Evolutionary conservation across 805 yeast genomes (phyloP), one percentile per base, ranked within the genome.

Genomic region (Starmerella sp.): DNA sequence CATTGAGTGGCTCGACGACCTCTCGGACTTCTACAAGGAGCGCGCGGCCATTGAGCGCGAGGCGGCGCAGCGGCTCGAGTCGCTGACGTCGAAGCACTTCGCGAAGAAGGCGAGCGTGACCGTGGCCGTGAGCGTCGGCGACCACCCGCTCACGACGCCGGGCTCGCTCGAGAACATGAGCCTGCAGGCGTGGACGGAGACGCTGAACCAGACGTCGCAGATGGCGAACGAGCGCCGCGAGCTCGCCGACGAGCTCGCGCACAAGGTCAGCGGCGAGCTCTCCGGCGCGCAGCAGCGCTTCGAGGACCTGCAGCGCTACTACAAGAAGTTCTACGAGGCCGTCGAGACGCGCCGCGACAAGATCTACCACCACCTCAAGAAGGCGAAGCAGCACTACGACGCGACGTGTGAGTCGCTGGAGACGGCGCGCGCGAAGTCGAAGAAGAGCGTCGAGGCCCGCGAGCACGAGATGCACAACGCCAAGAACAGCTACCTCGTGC

Each of bases 81-180:
- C 77, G 9, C 69, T 93, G 56, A 76, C 87, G 45, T 71, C 80
- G 51, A 86, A 82, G 57, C 85, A 81, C 59, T 81, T 87, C 62
- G 83, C 81, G 56, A 84, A 80, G 68, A 89, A 90, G 66, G 84
- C 95, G 48, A 80, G 80, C 60, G 69, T 75, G 15, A 74, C 87
- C 10, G 79, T 91, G 0, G 67, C 71, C 13, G 69, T 93, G 32
- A 80, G 90, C 45, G 98, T 93, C 2, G 99, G 99, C 30, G 95
- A 87, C 57, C 78, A 79, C 15, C 98, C 99, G 0, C 77, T 81
- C 43, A 78, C 86, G 44, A 93, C 99, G 0, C 97, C 98, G 0
- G 98, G 99, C 0, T 88, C 97, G 0, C 73, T 91, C 50, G 97
- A 93, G 66, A 77, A 86, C 60, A 95, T 96, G 0, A 75, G 86